Evolutionary conservation across 495 filamentous ascomycete genomes (phyloP), one percentile per base, ranked within the genome.

Genomic region (Aspergillus bertholletiae): DNA sequence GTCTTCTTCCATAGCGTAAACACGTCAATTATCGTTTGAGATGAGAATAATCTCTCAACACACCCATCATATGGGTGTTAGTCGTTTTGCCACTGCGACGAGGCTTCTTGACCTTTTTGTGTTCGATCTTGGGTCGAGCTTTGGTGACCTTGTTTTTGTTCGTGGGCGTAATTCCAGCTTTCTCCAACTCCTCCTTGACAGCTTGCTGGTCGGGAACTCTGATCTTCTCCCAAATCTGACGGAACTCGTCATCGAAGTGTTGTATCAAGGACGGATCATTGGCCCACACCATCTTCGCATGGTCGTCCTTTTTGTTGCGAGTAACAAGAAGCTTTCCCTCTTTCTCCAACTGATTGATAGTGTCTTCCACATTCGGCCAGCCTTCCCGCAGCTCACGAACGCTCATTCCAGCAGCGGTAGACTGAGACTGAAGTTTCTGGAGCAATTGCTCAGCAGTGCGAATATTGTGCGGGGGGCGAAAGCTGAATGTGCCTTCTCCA

Each of bases 321-420:
- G 88, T 87, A 15, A 96, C 88, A 18, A 97, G 75, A 12, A 97
- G 75, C 71, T 88, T 86, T 51, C 89, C 86, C 59, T 87, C 82
- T 18, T 69, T 70, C 76, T 97, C 94, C 51, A 97, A 74, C 58
- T 83, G 77, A 54, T 83, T 80, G 71, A 98, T 88, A 1, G 87
- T 80, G 15, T 85, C 80, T 41, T 90, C 83, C 56, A 88, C 92
- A 55, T 86, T 86, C 6, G 85, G 83, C 94, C 94, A 98, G 24
- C 95, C 95, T 63, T 98, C 94, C 67, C 93, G 92, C 24, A 98
- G 79, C 53, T 96, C 90, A 64, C 88, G 89, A 46, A 97, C 89
- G 43, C 73, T 76, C 49, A 97, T 82, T 2, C 90, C 91, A 46
- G 84, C 80, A 1, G 89, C 88, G n/a, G 91, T 92, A 13, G 81